Evolutionary conservation across 2,329 filamentous ascomycete species (phyloP), one percentile per base, ranked within the genome.

Genomic region (Sporothrix euskadiensis): DNA sequence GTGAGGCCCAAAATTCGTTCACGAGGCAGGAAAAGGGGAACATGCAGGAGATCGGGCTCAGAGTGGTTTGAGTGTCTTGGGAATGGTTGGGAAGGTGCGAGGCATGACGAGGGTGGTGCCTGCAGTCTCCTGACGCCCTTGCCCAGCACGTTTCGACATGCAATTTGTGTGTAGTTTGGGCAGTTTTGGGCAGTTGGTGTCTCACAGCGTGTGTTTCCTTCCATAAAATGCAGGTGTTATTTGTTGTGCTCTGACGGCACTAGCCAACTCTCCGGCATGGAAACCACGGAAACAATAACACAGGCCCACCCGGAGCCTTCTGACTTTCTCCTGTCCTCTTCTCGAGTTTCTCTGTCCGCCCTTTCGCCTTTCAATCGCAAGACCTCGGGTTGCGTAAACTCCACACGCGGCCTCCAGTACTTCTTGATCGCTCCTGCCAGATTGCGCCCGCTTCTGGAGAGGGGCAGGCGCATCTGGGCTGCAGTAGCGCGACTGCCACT

Each of bases 221-320:
- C 26, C 44, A 68, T 4, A 39, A 44, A 39, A 52, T 32, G 63
- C 52, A 69, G 65, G 71, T 65, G 35, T 71, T 73, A 54, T 73
- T 73, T 73, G 66, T 73, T 61, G 26, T 44, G 65, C 19, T 69
- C 41, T 69, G 7, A 39, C 54, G 30, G 39, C 69, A 65, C 69
- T 68, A 66, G 54, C 32, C 59, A 59, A 19, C 59, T 47, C 54
- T 56, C 19, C 69, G 63, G 35, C 72, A 73, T 61, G 74, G 75
- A 73, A 75, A 75, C 75, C 74, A 73, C 59, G 74, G 75, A 75
- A 75, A 76, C 75, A 26, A 72, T 39, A 69, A 69, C 49, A 61
- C 44, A 71, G 73, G 44, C 69, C 73, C 73, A 72, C 73, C 52
- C 9, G 10, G 7, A 44, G 14, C 47, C 32, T 63, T 47, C 26